A percentile compares a stretch with the other conserved stretches of the same genome.
Conservation (phyloP, 1,284 basidiomycete species). For the Lignosus rhinocerotis region DNA sequence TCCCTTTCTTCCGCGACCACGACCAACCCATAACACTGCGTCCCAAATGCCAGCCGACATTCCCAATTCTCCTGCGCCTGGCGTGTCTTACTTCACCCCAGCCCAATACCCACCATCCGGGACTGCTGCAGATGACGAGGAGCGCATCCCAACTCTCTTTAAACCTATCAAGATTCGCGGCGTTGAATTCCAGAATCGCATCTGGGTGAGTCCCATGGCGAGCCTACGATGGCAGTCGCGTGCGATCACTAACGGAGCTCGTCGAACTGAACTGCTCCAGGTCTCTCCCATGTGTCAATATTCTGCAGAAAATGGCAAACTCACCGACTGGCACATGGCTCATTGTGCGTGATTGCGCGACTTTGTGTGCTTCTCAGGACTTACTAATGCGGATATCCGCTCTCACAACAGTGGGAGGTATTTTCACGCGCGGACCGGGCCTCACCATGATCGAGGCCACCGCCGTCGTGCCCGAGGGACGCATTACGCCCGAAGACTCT, state of each 20-base stretch:
- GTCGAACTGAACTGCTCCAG: constrained; percentile 2
- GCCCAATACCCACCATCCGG: constrained; percentile 52
- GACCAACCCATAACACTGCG: background rate
- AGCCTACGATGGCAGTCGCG: background rate
- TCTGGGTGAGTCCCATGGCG: constrained; percentile 43
- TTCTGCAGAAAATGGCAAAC: constrained; percentile 64
- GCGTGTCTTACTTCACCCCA: constrained; percentile 53
- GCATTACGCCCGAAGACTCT: constrained; percentile 70
- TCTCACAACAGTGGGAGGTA: constrained; percentile 33
- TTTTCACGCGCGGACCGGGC: constrained; percentile 53
- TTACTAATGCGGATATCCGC: background rate
- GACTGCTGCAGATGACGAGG: constrained; percentile 44
- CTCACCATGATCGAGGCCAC: constrained; percentile 69
- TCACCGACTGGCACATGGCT: constrained; percentile 76
- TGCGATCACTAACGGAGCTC: background rate
- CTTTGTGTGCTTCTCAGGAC: background rate
- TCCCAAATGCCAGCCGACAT: constrained; percentile 6
- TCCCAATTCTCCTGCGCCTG: constrained; percentile 25
- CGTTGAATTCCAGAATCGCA: constrained; percentile 67
- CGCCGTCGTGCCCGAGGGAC: constrained; percentile 74
- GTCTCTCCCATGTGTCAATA: constrained; percentile 76
- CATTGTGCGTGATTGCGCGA: constrained; percentile 47
- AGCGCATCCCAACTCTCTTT: constrained; percentile 57
- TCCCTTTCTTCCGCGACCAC: background rate
- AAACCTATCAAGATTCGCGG: constrained; percentile 61